Base-by-base conservation (phyloP, 1,284 basidiomycete species). In the Laetiporus sulphureus region DNA sequence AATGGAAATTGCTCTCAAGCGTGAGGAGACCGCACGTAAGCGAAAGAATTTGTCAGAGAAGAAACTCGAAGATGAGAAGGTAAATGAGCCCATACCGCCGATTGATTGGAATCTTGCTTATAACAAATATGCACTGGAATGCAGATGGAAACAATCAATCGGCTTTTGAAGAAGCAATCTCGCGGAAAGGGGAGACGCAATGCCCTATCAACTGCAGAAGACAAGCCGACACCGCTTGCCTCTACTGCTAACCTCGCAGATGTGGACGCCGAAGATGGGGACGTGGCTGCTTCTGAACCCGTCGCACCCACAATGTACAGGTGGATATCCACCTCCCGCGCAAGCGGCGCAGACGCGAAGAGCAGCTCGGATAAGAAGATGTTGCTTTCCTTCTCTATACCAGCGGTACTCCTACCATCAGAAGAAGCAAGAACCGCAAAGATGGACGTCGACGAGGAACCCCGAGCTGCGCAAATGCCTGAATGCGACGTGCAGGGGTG, bases 31-130 rank as follows among this genome's bases (percentile, higher is more conserved):
- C 0, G 89, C 91, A 0, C 71, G 91, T 23, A 87, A 91, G 58
- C 72, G 91, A 34, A 87, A 82, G 55, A 87, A 93, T 52, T 69
- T 93, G 46, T 83, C 78, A 15, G 91, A 93, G 62, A 92, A 93
- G 71, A 90, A 88, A 61, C 69, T 92, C 16, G 89, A 94, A 58
- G 91, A 95, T 54, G 91, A 95, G 61, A 94, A 94, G 76, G 90
- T 83, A 45, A 31, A 65, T 58, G 10, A 40, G n/a, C 32, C 21
- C 12, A 38, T 19, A 7, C 29, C 22, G 35, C 42, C 38, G 38
- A 3, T 7, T 19, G 4, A 8, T 35, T 15, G n/a, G 13, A 27
- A 27, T 27, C 8, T 7, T 27, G 25, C 7, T 27, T 7, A 27
- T 27, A 13, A 27, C 25, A 13, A 27, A n/a, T n/a, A n/a, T n/a